phyloP scores from a whole-genome alignment of 192 early-diverging fungal species.

The Coemansia sp. region DNA sequence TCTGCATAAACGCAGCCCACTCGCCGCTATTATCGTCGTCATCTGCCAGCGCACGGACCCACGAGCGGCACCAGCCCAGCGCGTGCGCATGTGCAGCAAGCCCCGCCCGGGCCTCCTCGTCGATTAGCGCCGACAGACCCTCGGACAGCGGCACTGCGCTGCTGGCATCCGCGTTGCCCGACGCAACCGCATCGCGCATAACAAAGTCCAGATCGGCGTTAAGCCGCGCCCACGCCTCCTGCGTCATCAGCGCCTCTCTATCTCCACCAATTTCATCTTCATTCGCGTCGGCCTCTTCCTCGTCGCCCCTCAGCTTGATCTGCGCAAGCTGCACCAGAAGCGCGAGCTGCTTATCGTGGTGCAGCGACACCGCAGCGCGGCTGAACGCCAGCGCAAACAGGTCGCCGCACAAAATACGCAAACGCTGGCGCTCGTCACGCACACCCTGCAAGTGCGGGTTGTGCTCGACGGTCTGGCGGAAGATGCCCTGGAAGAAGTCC shows the following conservation, averaged over 20 bases:
- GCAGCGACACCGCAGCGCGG: slow-evolving; percentile 76
- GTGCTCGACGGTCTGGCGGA: slow-evolving; percentile 78
- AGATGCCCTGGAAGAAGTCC: slow-evolving; percentile 93
- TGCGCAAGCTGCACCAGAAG: slow-evolving; percentile 86
- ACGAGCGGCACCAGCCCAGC: slow-evolving; percentile 43
- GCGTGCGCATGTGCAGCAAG: slow-evolving; percentile 21
- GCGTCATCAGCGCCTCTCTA: slow-evolving; percentile 4
- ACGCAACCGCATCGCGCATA: slow-evolving; percentile 23
- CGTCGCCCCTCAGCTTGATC: slow-evolving; percentile 70
- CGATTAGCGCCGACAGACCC: slow-evolving; percentile 17
- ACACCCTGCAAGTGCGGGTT: slow-evolving; percentile 65
- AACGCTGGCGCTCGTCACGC: slow-evolving; percentile 66
- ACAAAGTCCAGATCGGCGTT: slow-evolving; percentile 44
- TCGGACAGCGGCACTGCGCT: slow-evolving; percentile 9
- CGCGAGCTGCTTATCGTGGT: slow-evolving; percentile 90
- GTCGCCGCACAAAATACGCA: slow-evolving; percentile 74
- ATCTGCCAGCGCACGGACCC: slow-evolving; percentile 13
- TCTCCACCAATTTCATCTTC: no score
- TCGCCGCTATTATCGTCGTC: neutral
- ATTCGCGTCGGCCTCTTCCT: slow-evolving; percentile 42
- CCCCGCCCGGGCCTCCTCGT: slow-evolving; percentile 13
- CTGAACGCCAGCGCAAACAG: slow-evolving; percentile 81
- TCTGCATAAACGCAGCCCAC: slow-evolving; percentile 22
- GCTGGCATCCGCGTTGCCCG: neutral
- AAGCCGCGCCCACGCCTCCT: slow-evolving; percentile 41